Base-by-base conservation (phyloP, 2,329 filamentous ascomycete species). In the Alternaria postmessia region DNA sequence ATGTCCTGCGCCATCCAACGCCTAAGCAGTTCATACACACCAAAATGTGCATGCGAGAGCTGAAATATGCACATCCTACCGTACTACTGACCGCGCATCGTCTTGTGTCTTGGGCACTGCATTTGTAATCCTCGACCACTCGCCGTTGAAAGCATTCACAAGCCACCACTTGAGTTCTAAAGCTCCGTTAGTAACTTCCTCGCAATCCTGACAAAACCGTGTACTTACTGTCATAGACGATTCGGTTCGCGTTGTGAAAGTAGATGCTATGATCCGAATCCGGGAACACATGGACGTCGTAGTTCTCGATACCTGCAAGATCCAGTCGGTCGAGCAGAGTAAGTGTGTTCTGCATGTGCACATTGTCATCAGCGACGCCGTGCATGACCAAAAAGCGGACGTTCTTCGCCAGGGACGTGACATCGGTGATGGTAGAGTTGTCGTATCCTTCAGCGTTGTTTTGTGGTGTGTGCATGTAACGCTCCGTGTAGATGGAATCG, bases 401-500 rank as follows among this genome's bases (percentile, higher is more conserved):
- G 75, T 91, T 96, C 65, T 88, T 80, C 4, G 85, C 82, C 7
- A 99, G 84, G 0, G 92, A 91, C 0, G 86, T 83, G 63, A 89
- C 89, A 73, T 99, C 92, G 60, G 77, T 86, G 73, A 99, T 88
- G 53, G 88, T 88, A 5, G 91, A 88, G 64, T 87, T 88, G 42
- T 88, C 84, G 81, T 98, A 99, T 12, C 95, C 95, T 0, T 75
- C 81, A 0, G 81, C 79, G 75, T 99, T 99, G 73, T 91, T 84
- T 75, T 96, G 89, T 2, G 95, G 95, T 1, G 90, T 97, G 74
- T 94, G 91, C 96, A 99, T 99, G 81, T 98, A 99, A 36, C 95
- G 89, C 80, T 97, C 94, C 0, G 94, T 96, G 82, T 97, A 97
- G 71, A 97, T 89, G 60, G 89, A 92, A 80, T 97, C 87, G 80